phyloP scores from a whole-genome alignment of 129 eudicot species.

The Flaveria sonorensis region DNA sequence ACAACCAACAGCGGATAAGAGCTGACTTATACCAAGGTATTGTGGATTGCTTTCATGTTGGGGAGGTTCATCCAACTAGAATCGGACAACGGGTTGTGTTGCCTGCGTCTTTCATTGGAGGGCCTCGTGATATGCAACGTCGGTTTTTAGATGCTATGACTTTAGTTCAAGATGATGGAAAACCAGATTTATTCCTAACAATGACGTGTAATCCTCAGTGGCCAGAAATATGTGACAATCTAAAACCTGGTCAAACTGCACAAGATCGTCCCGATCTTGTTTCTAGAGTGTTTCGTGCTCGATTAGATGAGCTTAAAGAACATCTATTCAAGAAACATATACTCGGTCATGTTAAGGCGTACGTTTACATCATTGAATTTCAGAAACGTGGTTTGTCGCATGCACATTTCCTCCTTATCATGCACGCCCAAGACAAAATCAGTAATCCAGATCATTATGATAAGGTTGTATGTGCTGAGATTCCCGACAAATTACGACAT shows the following conservation, averaged over 20 bases:
- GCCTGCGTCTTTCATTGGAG: conserved; percentile 6
- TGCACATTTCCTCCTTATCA: neutral
- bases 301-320: no score
- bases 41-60: neutral
- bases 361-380: neutral
- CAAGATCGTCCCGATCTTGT: no score
- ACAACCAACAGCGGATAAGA: no score
- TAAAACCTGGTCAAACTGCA: no score
- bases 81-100: neutral
- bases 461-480: neutral
- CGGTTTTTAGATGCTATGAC: neutral
- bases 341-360: neutral
- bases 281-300: no score
- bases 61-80: neutral
- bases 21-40: no score
- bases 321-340: no score
- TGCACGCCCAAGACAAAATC: neutral
- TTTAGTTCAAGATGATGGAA: neutral
- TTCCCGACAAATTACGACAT: no score
- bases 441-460: neutral
- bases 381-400: neutral
- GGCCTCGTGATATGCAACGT: neutral
- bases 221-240: neutral
- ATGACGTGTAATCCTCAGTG: neutral
- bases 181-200: neutral